Evolutionary conservation across 257 asterid genomes (phyloP).

Genomic region (Prunella vulgaris): DNA sequence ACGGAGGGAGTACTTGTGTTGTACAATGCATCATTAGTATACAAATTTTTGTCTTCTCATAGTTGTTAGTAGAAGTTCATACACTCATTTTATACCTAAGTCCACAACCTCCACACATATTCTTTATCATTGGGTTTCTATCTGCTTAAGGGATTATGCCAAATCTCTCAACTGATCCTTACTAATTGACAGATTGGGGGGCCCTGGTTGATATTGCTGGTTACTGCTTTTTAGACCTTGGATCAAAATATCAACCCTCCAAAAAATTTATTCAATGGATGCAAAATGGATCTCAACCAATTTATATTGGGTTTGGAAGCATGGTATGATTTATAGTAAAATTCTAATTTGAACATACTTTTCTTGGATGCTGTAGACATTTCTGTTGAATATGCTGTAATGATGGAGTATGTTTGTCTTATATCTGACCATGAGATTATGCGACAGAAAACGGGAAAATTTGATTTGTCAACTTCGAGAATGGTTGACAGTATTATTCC

Average conservation of each 20-base stretch:
- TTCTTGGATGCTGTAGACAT: conserved; percentile 3
- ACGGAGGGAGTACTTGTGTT: too few relatives aligned
- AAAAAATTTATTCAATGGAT: conserved; percentile 77
- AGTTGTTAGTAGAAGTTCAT: not conserved
- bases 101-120: not conserved
- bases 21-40: too few relatives aligned
- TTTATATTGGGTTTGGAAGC: conserved; percentile 98
- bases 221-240: conserved; percentile 77
- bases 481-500: not conserved
- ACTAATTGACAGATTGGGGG: conserved; percentile 81
- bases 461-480: not conserved
- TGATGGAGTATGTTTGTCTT: not conserved
- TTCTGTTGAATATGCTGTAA: not conserved
- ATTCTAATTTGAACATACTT: conserved; percentile 1
- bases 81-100: not conserved
- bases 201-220: conserved; percentile 93
- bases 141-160: not conserved
- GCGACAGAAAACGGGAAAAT: not conserved
- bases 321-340: conserved; percentile 54
- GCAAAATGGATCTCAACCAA: conserved; percentile 69
- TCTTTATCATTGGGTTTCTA: not conserved
- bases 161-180: conserved; percentile 9
- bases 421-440: not conserved
- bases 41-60: not conserved
- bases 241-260: conserved; percentile 66